Base-by-base conservation (phyloP, 2,329 filamentous ascomycete species). In the Pseudogymnoascus sp. region DNA sequence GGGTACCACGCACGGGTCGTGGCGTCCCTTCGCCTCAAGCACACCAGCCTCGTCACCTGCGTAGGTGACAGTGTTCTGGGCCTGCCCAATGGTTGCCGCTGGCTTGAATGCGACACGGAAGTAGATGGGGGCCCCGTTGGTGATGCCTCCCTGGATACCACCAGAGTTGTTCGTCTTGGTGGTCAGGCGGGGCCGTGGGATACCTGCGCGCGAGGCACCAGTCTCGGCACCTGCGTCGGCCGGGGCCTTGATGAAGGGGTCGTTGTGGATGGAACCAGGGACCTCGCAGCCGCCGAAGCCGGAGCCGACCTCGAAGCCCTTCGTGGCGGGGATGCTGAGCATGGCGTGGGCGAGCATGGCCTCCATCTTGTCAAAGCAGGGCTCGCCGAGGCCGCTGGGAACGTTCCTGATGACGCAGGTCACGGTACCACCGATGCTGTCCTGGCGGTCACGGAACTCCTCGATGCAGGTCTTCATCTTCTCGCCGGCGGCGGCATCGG, bases 51-150 rank as follows among this genome's bases (percentile, higher is more conserved):
- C 65, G 8, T 80, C 77, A 50, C 87, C 88, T 63, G 88, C 87
- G 74, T 95, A 97, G 8, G 83, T 88, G 7, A 87, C 86, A 0
- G 94, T 97, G 12, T 81, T 81, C 78, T 97, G 93, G 43, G 89
- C 88, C 76, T 93, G 88, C 50, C 90, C 88, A 71, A 97, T 97
- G 2, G 94, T 97, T 30, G 93, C 92, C 2, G 93, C 86, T 8
- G 93, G 90, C 81, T 97, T 97, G 84, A 97, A 97, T 14, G 85
- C 92, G 4, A 96, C 87, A 58, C 89, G 86, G 83, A 97, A 97
- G 81, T 94, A 97, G 77, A 97, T 91, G 62, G 87, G 88, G 37
- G 90, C 90, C 62, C 93, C 94, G 74, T 97, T 97, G 58, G 89
- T 88, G 75, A 97, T 97, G 59, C 93, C 93, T 43, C 93, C 94